Conservation (phyloP, 768 basidiomycete genomes). For the Tulasnella sp. region DNA sequence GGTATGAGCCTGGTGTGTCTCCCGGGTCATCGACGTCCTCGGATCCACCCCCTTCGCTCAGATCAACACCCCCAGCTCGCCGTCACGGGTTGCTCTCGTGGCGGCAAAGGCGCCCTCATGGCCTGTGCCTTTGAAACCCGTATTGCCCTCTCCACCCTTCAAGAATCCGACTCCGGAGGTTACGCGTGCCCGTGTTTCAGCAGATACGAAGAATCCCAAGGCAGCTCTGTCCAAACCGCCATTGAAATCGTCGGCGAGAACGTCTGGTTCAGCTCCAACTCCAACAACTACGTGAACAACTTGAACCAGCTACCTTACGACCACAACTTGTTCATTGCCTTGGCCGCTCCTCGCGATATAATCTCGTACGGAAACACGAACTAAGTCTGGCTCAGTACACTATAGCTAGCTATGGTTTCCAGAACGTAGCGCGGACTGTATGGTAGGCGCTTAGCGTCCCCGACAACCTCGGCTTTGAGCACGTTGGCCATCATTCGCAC, state of each 20-base stretch:
- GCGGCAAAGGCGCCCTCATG: constrained; percentile 54
- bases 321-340: constrained; percentile 49
- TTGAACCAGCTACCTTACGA: constrained; percentile 47
- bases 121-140: constrained; percentile 53
- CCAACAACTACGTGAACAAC: constrained; percentile 42
- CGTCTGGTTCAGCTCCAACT: constrained; percentile 51
- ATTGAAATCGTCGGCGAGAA: constrained; percentile 54
- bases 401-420: constrained; percentile 44
- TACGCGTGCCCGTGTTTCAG: constrained; percentile 53
- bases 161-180: constrained; percentile 56
- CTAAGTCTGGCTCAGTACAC: constrained; percentile 51
- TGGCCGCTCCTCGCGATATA: constrained; percentile 49
- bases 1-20: constrained; percentile 56
- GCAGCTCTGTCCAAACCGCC: constrained; percentile 45
- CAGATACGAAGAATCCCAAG: constrained; percentile 39
- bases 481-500: constrained; percentile 48
- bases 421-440: constrained; percentile 44
- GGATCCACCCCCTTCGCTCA: constrained; percentile 41
- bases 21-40: constrained; percentile 54
- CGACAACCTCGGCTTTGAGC: constrained; percentile 45
- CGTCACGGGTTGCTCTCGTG: constrained; percentile 52
- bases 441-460: constrained; percentile 45
- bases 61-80: constrained; percentile 44
- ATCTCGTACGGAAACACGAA: constrained; percentile 50
- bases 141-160: constrained; percentile 52